Evolutionary conservation across 2,329 filamentous ascomycete genomes (phyloP).

Genomic region (Sclerotinia subarctica): DNA sequence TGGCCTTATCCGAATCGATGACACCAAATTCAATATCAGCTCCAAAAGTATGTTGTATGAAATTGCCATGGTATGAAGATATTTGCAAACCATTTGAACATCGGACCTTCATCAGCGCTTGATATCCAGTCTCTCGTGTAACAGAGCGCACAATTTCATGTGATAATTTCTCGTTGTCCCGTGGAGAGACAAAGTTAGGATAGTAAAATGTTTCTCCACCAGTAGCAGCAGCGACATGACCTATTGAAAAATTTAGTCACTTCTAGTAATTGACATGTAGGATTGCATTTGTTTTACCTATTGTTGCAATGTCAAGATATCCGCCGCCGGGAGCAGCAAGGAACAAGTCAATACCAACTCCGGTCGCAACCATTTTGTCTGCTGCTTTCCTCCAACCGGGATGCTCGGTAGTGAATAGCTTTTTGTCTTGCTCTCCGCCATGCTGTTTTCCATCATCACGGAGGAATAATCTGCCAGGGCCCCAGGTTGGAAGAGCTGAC

Average conservation of each 20-base stretch:
- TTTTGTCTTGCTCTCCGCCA: slow-evolving; percentile 85
- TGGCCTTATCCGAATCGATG: slow-evolving; percentile 89
- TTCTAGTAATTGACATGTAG: neutral
- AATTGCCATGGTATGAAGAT: slow-evolving; percentile 91
- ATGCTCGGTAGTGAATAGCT: slow-evolving; percentile 87
- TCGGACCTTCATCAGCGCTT: slow-evolving; percentile 95
- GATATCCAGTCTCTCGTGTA: slow-evolving; percentile 87
- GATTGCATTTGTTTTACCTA: slow-evolving; percentile 54
- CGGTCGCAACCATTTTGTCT: slow-evolving; percentile 81
- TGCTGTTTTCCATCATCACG: slow-evolving; percentile 85
- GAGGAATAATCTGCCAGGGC: slow-evolving; percentile 79
- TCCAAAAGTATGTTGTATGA: slow-evolving; percentile 91
- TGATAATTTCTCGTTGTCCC: slow-evolving; percentile 79
- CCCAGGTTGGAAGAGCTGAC: slow-evolving; percentile 85
- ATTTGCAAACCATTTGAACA: slow-evolving; percentile 96
- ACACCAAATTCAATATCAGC: slow-evolving; percentile 92
- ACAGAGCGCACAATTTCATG: slow-evolving; percentile 84
- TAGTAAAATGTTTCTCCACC: slow-evolving; percentile 96
- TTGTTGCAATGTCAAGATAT: slow-evolving; percentile 89
- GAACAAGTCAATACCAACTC: slow-evolving; percentile 92
- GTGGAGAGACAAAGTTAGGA: slow-evolving; percentile 86
- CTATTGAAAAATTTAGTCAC: slow-evolving; percentile 45
- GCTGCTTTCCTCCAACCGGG: slow-evolving; percentile 82
- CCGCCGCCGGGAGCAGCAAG: slow-evolving; percentile 84
- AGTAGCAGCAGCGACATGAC: slow-evolving; percentile 81